Conservation (phyloP, 2,329 filamentous ascomycete species). For the Aspergillus pseudoterreus region DNA sequence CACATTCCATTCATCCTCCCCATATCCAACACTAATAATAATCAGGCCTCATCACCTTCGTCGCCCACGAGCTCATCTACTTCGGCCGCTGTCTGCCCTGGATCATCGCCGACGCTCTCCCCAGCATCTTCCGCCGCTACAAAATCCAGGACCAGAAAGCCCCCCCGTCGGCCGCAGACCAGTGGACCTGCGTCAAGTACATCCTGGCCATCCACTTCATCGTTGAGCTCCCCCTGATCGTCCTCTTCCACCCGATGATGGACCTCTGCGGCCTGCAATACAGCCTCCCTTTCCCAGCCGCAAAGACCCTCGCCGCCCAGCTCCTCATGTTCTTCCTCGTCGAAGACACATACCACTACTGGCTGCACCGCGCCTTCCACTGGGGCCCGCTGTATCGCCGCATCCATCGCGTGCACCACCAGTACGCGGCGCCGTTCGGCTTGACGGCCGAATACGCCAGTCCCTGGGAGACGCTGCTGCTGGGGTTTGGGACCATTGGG, state of each 20-base stretch:
- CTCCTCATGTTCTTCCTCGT: conserved; percentile 88
- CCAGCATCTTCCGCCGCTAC: conserved; percentile 78
- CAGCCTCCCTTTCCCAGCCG: conserved; percentile 76
- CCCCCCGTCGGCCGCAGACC: conserved; percentile 72
- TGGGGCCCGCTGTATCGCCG: conserved; percentile 89
- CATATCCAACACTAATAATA: background rate
- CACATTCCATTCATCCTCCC: too few species aligned
- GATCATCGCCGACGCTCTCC: conserved; percentile 80
- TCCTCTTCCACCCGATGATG: conserved; percentile 90
- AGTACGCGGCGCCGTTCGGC: conserved; percentile 93
- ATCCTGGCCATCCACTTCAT: conserved; percentile 94
- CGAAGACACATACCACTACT: conserved; percentile 97
- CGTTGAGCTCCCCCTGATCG: conserved; percentile 90
- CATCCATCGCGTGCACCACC: conserved; percentile 97
- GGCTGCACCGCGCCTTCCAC: conserved; percentile 86
- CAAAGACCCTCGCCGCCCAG: conserved; percentile 79
- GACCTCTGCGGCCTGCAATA: conserved; percentile 84
- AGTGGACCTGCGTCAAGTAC: conserved; percentile 85
- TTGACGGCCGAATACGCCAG: conserved; percentile 94
- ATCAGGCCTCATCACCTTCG: conserved; percentile 94
- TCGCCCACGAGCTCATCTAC: conserved; percentile 89
- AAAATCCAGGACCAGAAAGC: conserved; percentile 91
- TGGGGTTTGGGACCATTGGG: conserved; percentile 79
- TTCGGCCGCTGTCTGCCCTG: conserved; percentile 86
- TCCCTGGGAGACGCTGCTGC: conserved; percentile 88